Conservation (phyloP, 129 eudicot genomes). For the Dittrichia graveolens region DNA sequence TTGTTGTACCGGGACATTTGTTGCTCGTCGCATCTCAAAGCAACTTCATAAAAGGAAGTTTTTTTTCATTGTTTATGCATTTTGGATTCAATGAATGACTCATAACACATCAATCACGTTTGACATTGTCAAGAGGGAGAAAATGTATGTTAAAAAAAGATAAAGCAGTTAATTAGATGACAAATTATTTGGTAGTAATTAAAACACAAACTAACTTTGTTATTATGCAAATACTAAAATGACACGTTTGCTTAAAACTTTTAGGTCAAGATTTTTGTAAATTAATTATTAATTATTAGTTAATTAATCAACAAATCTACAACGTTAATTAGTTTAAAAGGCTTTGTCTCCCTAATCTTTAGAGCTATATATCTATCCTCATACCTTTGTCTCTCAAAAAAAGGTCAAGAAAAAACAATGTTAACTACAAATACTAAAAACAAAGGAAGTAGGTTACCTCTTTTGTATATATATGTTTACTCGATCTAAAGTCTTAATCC, state of each 20-base stretch:
- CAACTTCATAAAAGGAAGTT: no score
- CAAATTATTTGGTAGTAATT: not conserved
- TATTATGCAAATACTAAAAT: constrained; percentile 8
- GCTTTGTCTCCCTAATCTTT: constrained; percentile 14
- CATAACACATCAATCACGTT: not conserved
- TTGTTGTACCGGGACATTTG: no score
- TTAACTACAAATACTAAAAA: constrained; percentile 25
- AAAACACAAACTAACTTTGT: not conserved
- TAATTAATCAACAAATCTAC: constrained; percentile 4
- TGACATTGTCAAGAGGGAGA: constrained; percentile 15
- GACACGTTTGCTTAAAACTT: constrained; percentile 18
- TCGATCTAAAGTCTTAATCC: not conserved
- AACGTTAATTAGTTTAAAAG: not conserved
- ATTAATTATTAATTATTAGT: no score
- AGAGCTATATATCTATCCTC: not conserved
- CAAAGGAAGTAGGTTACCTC: constrained; percentile 32
- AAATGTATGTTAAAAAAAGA: not conserved
- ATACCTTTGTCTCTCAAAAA: constrained; percentile 10
- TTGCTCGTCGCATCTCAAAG: no score
- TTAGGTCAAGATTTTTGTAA: constrained; percentile 5
- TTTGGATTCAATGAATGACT: not conserved
- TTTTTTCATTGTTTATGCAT: not conserved
- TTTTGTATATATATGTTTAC: constrained; percentile 17
- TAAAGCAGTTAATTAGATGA: constrained; percentile 10
- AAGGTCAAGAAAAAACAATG: constrained; percentile 24